phyloP scores from a whole-genome alignment of 2,329 filamentous ascomycete species.

The Diaporthe ilicicola region DNA sequence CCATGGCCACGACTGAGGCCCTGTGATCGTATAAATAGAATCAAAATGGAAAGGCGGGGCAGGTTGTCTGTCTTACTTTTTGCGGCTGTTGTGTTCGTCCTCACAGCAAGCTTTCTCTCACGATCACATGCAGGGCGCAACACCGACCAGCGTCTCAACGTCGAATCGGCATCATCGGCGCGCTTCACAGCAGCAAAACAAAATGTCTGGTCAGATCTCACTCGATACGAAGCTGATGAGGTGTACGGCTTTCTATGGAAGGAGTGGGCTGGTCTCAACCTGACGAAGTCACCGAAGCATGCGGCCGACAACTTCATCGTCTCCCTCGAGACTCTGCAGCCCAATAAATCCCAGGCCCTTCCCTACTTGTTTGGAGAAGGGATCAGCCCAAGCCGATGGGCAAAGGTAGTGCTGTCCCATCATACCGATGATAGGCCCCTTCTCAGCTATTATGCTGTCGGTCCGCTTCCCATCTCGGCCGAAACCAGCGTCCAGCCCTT shows the following conservation, averaged over 20 bases:
- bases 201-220: slow-evolving; percentile 53
- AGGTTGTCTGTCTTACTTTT: not conserved
- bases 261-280: slow-evolving; percentile 52
- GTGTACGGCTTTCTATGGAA: slow-evolving; percentile 53
- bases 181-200: slow-evolving; percentile 45
- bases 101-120: slow-evolving; percentile 12
- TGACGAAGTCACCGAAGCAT: slow-evolving; percentile 47
- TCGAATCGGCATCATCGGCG: not conserved
- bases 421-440: slow-evolving; percentile 51
- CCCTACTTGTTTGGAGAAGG: slow-evolving; percentile 52
- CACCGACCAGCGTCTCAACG: not conserved
- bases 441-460: slow-evolving; percentile 58
- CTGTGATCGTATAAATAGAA: rapidly evolving
- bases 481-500: slow-evolving; percentile 49
- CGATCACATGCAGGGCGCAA: not conserved
- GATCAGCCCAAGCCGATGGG: slow-evolving; percentile 49
- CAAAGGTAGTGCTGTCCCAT: slow-evolving; percentile 55
- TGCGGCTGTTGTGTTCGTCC: not conserved
- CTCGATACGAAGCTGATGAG: slow-evolving; percentile 50
- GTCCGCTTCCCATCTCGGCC: slow-evolving; percentile 53
- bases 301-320: slow-evolving; percentile 57
- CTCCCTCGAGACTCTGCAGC: slow-evolving; percentile 55
- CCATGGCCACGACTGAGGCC: not conserved
- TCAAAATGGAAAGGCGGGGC: slow-evolving; percentile 17
- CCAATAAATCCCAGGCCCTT: slow-evolving; percentile 57